Evolutionary conservation across 805 yeast species (phyloP), one percentile per base, ranked within the genome.

Genomic region (Wickerhamomyces bisporus): DNA sequence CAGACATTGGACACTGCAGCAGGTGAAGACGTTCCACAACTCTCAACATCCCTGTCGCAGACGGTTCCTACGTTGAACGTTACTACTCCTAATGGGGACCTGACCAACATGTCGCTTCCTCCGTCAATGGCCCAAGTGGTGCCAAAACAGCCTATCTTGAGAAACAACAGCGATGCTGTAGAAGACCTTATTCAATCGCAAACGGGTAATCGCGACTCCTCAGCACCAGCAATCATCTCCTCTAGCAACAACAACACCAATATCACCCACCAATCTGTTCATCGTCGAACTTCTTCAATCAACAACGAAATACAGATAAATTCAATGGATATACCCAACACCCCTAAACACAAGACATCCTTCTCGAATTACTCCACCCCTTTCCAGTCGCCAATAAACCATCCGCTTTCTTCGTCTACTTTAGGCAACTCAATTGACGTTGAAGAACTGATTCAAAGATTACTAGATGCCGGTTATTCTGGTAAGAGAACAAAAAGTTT

Each of bases 381-480:
- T 3, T 48, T 49, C 40, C 50, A 45, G 38, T 47, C 55, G 34
- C 53, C 53, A 25, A 20, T 55, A 42, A 32, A 47, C 32, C 32
- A 61, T 48, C 42, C 64, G 45, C 38, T 43, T 33, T 14, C 47
- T 3, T 12, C 42, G 1, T 38, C 46, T 7, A 30, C 39, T 13
- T 18, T 16, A 23, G 44, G 47, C 0, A 40, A 26, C 13, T 35
- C 46, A 9, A 45, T 68, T 15, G 79, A 89, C 57, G 73, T 93
- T 32, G 98, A 93, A 62, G 94, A 86, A 54, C 69, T 86, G 34
- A 93, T 93, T 43, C 97, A 89, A 65, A 70, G 95, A 50, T 70
- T 93, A 46, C 70, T 93, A 45, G 98, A 93, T 64, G 96, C 96
- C 1, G 99, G 98, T 9, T 93, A 93, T 62, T 77, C 89, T 11